phyloP scores from a whole-genome alignment of 129 eudicot species.

The Calendula officinalis region DNA sequence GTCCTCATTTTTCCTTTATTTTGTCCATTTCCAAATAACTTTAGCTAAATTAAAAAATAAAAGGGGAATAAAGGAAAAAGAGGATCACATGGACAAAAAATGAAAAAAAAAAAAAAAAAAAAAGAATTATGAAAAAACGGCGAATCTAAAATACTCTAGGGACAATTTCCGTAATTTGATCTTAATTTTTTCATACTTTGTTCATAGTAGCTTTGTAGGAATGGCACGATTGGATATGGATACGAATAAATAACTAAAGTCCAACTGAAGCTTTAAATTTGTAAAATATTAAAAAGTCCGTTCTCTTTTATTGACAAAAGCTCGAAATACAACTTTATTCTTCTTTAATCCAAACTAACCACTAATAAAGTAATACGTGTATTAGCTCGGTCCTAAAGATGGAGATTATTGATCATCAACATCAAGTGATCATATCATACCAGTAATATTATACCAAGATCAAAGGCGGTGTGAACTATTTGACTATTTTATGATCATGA shows the following conservation, averaged over 20 bases:
- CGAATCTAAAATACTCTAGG: too few relatives aligned
- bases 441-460: conserved; percentile 23
- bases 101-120: too few relatives aligned
- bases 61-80: too few relatives aligned
- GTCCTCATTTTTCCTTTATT: too few relatives aligned
- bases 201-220: conserved; percentile 14
- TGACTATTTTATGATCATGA: conserved; percentile 16
- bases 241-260: conserved; percentile 10
- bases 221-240: conserved; percentile 11
- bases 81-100: too few relatives aligned
- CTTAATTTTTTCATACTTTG: conserved; percentile 2
- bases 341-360: conserved; percentile 29
- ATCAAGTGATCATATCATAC: conserved; percentile 19
- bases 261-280: conserved; percentile 18
- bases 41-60: too few relatives aligned
- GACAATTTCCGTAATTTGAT: too few relatives aligned
- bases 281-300: conserved; percentile 22
- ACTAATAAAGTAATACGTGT: conserved; percentile 17
- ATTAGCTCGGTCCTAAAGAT: conserved; percentile 11
- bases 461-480: conserved; percentile 10
- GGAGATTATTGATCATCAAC: conserved; percentile 9
- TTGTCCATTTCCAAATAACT: too few relatives aligned
- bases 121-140: too few relatives aligned
- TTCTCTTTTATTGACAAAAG: conserved; percentile 32
- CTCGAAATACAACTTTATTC: conserved; percentile 12